Conservation (phyloP, 768 basidiomycete species). For the Macrocybe gigantea region DNA sequence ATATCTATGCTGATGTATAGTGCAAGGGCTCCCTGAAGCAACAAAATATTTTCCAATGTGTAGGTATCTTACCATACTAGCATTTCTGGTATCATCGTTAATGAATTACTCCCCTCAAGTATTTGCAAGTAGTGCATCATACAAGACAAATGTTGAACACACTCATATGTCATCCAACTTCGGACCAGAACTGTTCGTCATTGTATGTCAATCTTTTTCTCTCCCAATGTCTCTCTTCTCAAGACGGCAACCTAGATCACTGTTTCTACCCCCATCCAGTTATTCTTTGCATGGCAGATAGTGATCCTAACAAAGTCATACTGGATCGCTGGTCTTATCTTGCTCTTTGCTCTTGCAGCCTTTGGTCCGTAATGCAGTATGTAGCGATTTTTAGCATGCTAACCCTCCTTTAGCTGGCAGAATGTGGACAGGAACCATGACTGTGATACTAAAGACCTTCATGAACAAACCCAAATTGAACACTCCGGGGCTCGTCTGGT, state of each 20-base stretch:
- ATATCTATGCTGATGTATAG: neutral
- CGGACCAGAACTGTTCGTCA: conserved; percentile 10
- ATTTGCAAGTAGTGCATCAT: neutral
- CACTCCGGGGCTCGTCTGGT: conserved; percentile 33
- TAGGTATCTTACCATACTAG: neutral
- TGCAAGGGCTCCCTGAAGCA: conserved; percentile 2
- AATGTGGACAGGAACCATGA: conserved; percentile 21
- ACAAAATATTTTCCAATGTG: conserved; percentile 5
- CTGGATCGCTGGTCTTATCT: conserved; percentile 11
- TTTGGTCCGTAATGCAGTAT: conserved; percentile 8
- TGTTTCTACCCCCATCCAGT: conserved; percentile 17
- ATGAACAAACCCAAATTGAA: conserved; percentile 22
- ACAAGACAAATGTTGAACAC: neutral
- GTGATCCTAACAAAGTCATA: conserved; percentile 9
- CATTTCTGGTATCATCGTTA: too few relatives aligned
- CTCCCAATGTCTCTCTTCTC: neutral
- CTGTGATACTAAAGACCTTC: conserved; percentile 20
- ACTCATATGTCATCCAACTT: neutral
- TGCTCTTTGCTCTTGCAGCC: conserved; percentile 8
- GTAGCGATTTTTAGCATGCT: too few relatives aligned
- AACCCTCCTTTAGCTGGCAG: conserved; percentile 23
- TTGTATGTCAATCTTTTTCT: conserved; percentile 1
- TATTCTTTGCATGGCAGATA: conserved; percentile 17
- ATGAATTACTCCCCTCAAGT: neutral
- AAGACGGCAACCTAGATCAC: conserved; percentile 7